phyloP scores from a whole-genome alignment of 108 stramenopile species.

The Cylindrotheca closterium region DNA sequence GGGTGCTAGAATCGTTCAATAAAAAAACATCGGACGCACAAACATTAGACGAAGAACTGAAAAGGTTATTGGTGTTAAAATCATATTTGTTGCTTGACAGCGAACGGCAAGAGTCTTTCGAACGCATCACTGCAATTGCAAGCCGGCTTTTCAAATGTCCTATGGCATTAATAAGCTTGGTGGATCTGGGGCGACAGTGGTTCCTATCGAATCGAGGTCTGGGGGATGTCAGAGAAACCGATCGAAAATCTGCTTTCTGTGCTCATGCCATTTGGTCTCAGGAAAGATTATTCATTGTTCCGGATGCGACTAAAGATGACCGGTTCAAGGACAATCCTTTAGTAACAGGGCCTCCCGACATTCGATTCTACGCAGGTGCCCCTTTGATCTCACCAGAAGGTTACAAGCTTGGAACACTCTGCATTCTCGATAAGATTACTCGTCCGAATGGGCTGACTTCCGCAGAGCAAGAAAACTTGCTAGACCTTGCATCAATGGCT shows the following conservation, averaged over 20 bases:
- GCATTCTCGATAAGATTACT: conserved; percentile 68
- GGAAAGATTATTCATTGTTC: conserved; percentile 56
- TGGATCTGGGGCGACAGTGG: conserved; percentile 79
- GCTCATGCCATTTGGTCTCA: conserved; percentile 60
- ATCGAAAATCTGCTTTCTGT: conserved; percentile 74
- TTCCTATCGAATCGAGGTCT: conserved; percentile 67
- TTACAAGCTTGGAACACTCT: conserved; percentile 74
- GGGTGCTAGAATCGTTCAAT: conserved; percentile 34
- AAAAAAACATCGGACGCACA: conserved; percentile 12
- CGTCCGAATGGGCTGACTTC: conserved; percentile 48
- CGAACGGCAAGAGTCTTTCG: conserved; percentile 57
- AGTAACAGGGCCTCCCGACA: conserved; percentile 66
- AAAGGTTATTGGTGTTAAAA: conserved; percentile 59
- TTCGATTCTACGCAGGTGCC: conserved; percentile 85
- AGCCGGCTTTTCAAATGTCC: conserved; percentile 66
- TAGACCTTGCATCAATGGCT: conserved; percentile 56
- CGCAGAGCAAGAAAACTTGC: conserved; percentile 62
- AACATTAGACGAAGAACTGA: conserved; percentile 50
- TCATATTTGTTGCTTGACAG: conserved; percentile 65
- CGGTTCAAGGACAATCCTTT: conserved; percentile 63
- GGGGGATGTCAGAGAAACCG: conserved; percentile 57
- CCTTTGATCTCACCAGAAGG: conserved; percentile 72
- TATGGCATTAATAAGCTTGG: conserved; percentile 65
- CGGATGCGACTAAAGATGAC: conserved; percentile 61
- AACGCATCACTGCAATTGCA: conserved; percentile 44